Base-by-base conservation (phyloP, 495 filamentous ascomycete species). In the Talaromyces ruber region DNA sequence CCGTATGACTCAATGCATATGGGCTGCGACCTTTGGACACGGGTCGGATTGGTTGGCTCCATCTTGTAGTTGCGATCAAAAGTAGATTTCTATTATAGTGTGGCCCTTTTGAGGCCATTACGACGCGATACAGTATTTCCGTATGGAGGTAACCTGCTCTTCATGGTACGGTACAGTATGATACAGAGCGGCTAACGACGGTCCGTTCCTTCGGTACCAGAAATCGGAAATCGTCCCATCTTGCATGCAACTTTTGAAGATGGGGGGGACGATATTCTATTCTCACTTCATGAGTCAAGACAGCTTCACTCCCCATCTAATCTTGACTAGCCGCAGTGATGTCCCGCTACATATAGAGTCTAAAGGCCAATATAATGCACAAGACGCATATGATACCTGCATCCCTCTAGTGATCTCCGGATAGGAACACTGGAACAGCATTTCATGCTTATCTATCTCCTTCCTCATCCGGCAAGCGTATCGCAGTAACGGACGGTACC, bases 151-250 rank as follows among this genome's bases (percentile, higher is more conserved):
- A 39, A 39, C 34, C 9, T 11, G 47, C 18, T 6, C 24, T 51
- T 12, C 47, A 21, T 24, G 47, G 47, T 57, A 57, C 54, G 26
- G 26, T 57, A 57, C 21, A 22, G 26, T 34, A 34, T 21, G 54
- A 29, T 22, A 57, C 29, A 4, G 26, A 8, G 6, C 54, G 54
- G 54, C 54, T 57, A 57, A 57, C 26, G 24, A 22, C 54, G 54
- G 54, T 32, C 54, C 54, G 54, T 57, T 34, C 54, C 54, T 57
- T 30, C 54, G 54, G 54, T 32, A 30, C 54, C 54, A 57, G 52
- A 28, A 53, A 18, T 53, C 25, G 21, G 47, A 18, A 39, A 39
- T 39, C 34, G 34, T 39, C 34, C 34, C 18, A 47, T 47, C 43
- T 21, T 47, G 43, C 43, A 47, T 47, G 5, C n/a, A 11, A 21